Base-by-base conservation (phyloP, 306 rosid genomes). In the Cyamopsis tetragonoloba region DNA sequence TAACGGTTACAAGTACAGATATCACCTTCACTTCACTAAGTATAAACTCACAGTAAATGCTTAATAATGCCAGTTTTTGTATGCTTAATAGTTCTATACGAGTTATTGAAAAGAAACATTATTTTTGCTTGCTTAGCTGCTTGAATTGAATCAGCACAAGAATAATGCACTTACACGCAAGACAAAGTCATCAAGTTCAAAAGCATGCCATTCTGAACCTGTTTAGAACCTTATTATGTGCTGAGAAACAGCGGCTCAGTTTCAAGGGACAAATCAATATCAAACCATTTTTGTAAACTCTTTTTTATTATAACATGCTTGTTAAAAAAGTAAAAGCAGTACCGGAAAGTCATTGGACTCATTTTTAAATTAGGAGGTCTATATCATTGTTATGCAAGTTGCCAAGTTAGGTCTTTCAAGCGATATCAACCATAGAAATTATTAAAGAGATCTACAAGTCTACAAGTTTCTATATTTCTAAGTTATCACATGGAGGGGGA, bases 211-310 rank as follows among this genome's bases (percentile, higher is more conserved):
- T 14, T 26, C 38, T 9, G 5, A 66, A 50, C 39, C 58, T 27
- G 32, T 26, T 60, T 30, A 14, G 24, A 76, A 68, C 59, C 26
- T 76, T 39, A 18, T 76, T 39, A 18, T 8, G 62, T 39, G 70
- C 62, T 9, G 38, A 23, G 55, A 74, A 74, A 49, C 80, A 67
- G 12, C 8, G 39, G 70, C 54, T 67, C 57, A 24, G 41, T 58
- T 35, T 32, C 55, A 58, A 27, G 63, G 30, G 48, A 30, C 65
- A 41, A 51, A 68, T 22, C 27, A 60, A 50, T 60, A 68, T 7
- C 43, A 57, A 68, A 28, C 60, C 4, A 27, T 24, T 35, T 68
- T 1, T 14, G 20, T 41, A 13, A 19, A 34, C 34, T 57, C 8
- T 0, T 13, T 60, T 55, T 7, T 12, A 9, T 34, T 20, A 14